Evolutionary conservation across 2,329 filamentous ascomycete genomes (phyloP), one percentile per base, ranked within the genome.

Genomic region (Aspergillus vadensis): DNA sequence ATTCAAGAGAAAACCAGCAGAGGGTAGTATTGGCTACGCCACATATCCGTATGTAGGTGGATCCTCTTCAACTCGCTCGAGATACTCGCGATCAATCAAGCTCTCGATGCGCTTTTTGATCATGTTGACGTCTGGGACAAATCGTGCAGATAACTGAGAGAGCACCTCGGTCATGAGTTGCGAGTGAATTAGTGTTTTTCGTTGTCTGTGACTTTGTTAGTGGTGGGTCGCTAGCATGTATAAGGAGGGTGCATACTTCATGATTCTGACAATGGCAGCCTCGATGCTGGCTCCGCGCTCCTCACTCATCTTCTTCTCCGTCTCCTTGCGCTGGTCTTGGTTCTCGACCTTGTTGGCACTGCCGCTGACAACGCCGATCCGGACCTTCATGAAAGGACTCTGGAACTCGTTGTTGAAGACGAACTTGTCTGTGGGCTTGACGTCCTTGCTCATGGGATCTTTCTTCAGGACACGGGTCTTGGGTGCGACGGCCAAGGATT

Each of bases 311-410:
- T 79, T 80, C 69, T 78, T 78, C 66, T 83, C 79, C 0, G 81
- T 82, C 52, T 80, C 78, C 47, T 75, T 76, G 47, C 86, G 80
- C 74, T 88, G 86, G 32, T 81, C 80, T 55, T 84, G 81, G 55
- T 86, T 91, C 77, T 98, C 94, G 0, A 96, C 90, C 77, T 92
- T 95, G 73, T 92, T 96, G 17, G 88, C 85, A 1, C 88, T 86
- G 53, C 86, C 77, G 55, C 83, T 90, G 67, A 97, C 90, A 5
- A 95, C 89, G 21, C 91, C 91, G 19, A 95, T 91, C 76, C 96
- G 96, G 77, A 97, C 91, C 74, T 91, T 92, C 70, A 95, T 84
- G 53, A 90, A 88, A 72, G 91, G 92, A 78, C 91, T 93, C 51
- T 86, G 82, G 77, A 97, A 98, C 14, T 86, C 82, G 32, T 88